A percentile compares a stretch with the other conserved stretches of the same genome.
Evolutionary conservation across 495 filamentous ascomycete species (phyloP).

Genomic region (Aspergillus bertholletiae): DNA sequence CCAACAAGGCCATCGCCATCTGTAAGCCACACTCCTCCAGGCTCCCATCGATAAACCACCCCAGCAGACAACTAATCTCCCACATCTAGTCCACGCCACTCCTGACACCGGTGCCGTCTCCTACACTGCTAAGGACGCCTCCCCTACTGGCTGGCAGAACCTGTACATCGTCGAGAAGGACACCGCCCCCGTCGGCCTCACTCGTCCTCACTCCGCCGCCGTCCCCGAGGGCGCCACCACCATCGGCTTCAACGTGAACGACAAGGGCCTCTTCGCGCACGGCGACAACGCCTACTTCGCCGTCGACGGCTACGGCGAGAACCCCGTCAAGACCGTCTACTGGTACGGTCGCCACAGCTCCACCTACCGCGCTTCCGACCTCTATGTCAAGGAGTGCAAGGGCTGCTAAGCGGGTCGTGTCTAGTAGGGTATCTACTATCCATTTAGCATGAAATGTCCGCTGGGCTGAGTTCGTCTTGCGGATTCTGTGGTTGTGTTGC

Average conservation of each 20-base stretch:
- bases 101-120: not conserved
- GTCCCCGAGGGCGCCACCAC: not conserved
- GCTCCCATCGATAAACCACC: not conserved
- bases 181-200: not conserved
- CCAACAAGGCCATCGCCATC: not conserved
- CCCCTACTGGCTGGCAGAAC: not conserved
- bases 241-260: not conserved
- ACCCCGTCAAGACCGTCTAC: conserved; percentile 1
- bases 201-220: not conserved
- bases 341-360: conserved; percentile 4
- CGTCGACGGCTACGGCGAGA: conserved; percentile 1
- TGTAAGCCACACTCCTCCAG: not conserved
- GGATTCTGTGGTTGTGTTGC: no score
- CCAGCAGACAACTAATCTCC: not conserved
- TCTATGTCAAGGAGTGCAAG: conserved; percentile 1
- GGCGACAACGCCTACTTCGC: not conserved
- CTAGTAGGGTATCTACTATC: no score
- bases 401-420: not conserved
- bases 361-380: not conserved
- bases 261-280: not conserved
- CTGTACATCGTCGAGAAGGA: conserved; percentile 1
- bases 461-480: no score
- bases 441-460: no score
- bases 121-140: not conserved
- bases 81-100: not conserved